These are phyloP conservation scores for Pulveroboletus sp. DNA, from an alignment of 768 basidiomycete genomes.

Conservation along the genomic window DNA sequence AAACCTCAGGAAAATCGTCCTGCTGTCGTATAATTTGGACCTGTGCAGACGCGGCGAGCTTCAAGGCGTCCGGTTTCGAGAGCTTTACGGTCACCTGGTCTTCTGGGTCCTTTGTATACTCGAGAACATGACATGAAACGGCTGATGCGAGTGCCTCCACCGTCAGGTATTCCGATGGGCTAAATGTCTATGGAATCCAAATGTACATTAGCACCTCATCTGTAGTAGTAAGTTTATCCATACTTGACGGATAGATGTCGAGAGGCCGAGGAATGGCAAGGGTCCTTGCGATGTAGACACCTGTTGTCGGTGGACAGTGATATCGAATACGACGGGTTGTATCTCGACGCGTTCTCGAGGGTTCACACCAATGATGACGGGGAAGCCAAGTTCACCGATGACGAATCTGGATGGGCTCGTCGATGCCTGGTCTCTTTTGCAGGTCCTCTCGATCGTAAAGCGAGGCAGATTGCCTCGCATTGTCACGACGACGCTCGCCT, in stretches of 20 bases:
- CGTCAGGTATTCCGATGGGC: conserved; percentile 52
- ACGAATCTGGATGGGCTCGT: conserved; percentile 21
- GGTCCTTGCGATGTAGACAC: neutral
- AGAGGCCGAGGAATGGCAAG: conserved; percentile 22
- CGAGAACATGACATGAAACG: conserved; percentile 48
- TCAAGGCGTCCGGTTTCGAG: conserved; percentile 70
- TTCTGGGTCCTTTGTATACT: conserved; percentile 16
- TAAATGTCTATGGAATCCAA: conserved; percentile 40
- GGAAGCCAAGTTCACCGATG: conserved; percentile 44
- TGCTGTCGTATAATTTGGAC: conserved; percentile 54
- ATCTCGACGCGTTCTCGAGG: conserved; percentile 60
- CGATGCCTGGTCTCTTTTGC: conserved; percentile 17
- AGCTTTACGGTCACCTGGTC: conserved; percentile 50
- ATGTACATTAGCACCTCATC: neutral
- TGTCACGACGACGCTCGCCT: conserved; percentile 42
- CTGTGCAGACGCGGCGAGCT: conserved; percentile 63
- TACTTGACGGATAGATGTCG: conserved; percentile 32
- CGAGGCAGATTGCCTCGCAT: conserved; percentile 49
- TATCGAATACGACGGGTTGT: conserved; percentile 57
- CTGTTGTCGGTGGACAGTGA: conserved; percentile 33
- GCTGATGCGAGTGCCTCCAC: conserved; percentile 68
- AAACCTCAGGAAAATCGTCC: conserved; percentile 33
- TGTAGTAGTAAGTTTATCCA: neutral
- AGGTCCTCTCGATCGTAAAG: conserved; percentile 39
- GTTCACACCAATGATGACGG: conserved; percentile 66